Base-by-base conservation (phyloP, 2,329 filamentous ascomycete genomes). In the Aureobasidium namibiae region DNA sequence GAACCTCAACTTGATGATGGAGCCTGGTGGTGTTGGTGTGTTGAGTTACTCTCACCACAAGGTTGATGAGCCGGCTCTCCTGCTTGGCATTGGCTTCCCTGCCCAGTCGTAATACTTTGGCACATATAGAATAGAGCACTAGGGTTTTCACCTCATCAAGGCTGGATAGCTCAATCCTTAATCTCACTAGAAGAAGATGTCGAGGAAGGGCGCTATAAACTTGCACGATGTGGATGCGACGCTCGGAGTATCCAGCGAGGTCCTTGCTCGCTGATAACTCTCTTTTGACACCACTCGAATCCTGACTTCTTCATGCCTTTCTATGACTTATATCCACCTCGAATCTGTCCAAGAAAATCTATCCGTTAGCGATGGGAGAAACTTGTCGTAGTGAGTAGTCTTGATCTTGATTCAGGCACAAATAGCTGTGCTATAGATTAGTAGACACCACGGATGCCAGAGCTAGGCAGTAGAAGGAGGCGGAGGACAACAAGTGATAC, bases 1-100 rank as follows among this genome's bases (percentile, higher is more conserved):
- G 54, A 90, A 88, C 9, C 88, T 90, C 38, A 82, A 85, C 7
- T 84, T 96, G 70, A 79, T 96, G 63, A 76, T 96, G 24, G 92
- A 96, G 71, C 77, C 78, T 2, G 78, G 78, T 4, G 77, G 78
- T 49, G 78, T 80, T 46, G 78, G 78, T 8, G 80, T 76, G 34
- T 63, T 80, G 68, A 79, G 76, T 63, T 80, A 80, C 65, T 77
- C 80, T 64, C 78, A 80, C 67, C 71, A 76, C 61, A 75, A 63
- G 54, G 65, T 80, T 49, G 68, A 78, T 1, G 78, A 80, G 69
- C 78, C 78, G 48, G 78, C 78, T 11, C 79, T 80, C 48, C 64
- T 80, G 64, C 67, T 80, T 16, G 78, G 78, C n/a, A 61, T 61
- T 46, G 60, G 60, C 9, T 61, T 61, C 39, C 60, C 60, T 36